A percentile compares a stretch with the other conserved stretches of the same genome.
Evolutionary conservation across 352 stramenopile species (phyloP).

Genomic region (Phytophthora vignae): DNA sequence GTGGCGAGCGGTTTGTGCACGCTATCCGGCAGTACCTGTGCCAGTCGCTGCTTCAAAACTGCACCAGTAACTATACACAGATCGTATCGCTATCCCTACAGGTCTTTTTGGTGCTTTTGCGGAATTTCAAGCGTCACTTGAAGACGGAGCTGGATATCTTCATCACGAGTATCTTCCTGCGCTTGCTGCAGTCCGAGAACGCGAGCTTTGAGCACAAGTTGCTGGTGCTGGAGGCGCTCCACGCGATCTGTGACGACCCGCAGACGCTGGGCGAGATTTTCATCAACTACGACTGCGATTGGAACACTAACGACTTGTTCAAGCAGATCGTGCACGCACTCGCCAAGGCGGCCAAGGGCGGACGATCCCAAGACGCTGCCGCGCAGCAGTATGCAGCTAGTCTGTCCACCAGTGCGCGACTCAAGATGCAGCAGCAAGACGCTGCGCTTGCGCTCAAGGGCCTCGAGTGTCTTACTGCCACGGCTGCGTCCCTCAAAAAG

Average conservation of each 20-base stretch:
- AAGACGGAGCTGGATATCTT: slow-evolving; percentile 99
- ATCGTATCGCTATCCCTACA: slow-evolving; percentile 97
- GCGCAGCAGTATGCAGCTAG: slow-evolving; percentile 61
- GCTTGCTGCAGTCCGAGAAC: slow-evolving; percentile 97
- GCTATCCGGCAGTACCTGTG: slow-evolving; percentile 97
- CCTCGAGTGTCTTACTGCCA: slow-evolving; percentile 95
- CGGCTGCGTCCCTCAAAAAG: slow-evolving; percentile 93
- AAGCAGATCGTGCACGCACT: slow-evolving; percentile 98
- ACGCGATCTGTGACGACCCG: slow-evolving; percentile 95
- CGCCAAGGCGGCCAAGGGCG: slow-evolving; percentile 95
- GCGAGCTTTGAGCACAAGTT: slow-evolving; percentile 98
- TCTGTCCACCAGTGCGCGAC: slow-evolving; percentile 62
- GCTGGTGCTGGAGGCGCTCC: slow-evolving; percentile 97
- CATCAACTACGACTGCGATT: slow-evolving; percentile 99
- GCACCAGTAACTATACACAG: slow-evolving; percentile 95
- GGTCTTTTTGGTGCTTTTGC: slow-evolving; percentile 97
- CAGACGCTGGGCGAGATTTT: slow-evolving; percentile 98
- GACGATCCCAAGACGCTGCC: slow-evolving; percentile 57
- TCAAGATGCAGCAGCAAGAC: slow-evolving; percentile 81
- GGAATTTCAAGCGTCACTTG: slow-evolving; percentile 94
- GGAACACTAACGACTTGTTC: slow-evolving; percentile 97
- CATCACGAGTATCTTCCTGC: slow-evolving; percentile 98
- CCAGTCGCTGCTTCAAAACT: slow-evolving; percentile 98
- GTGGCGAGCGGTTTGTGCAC: slow-evolving; percentile 96
- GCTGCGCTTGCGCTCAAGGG: slow-evolving; percentile 80